phyloP scores from a whole-genome alignment of 192 early-diverging fungal species.

The Blastocladiella britannica region DNA sequence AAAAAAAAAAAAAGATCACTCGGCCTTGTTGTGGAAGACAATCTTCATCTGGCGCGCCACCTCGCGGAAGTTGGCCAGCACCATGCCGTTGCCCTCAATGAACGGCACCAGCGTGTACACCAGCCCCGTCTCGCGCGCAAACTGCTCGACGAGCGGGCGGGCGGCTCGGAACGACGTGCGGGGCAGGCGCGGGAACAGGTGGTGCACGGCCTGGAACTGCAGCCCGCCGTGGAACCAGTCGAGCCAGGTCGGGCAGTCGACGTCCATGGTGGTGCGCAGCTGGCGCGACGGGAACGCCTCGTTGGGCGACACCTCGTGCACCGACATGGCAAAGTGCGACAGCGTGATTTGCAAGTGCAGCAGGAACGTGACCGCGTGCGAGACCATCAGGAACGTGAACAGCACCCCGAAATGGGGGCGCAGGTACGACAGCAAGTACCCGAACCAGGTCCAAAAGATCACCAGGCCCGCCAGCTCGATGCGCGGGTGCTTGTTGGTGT shows the following conservation, averaged over 20 bases:
- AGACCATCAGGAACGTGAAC: constrained; percentile 47
- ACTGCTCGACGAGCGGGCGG: constrained; percentile 48
- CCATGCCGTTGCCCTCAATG: constrained; percentile 56
- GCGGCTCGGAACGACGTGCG: constrained; percentile 62
- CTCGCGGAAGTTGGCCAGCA: constrained; percentile 45
- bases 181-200: constrained; percentile 81
- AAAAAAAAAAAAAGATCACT: too few species aligned
- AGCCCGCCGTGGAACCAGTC: constrained; percentile 97
- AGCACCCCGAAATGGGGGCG: constrained; percentile 36
- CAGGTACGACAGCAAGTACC: constrained; percentile 39
- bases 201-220: constrained; percentile 91
- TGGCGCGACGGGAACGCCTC: constrained; percentile 72
- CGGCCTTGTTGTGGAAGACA: not conserved
- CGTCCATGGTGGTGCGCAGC: constrained; percentile 86
- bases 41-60: constrained; percentile 51
- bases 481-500: constrained; percentile 21
- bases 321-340: constrained; percentile 86
- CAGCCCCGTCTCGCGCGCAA: constrained; percentile 53
- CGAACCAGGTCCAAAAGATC: constrained; percentile 64
- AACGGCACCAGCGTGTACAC: constrained; percentile 63
- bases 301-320: constrained; percentile 13
- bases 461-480: constrained; percentile 54
- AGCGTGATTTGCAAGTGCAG: constrained; percentile 93
- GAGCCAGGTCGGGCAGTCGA: constrained; percentile 76
- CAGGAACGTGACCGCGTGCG: constrained; percentile 61